These are phyloP conservation scores for Fusarium staphyleae DNA, from an alignment of 2,329 filamentous ascomycete genomes.

Conservation along the genomic window DNA sequence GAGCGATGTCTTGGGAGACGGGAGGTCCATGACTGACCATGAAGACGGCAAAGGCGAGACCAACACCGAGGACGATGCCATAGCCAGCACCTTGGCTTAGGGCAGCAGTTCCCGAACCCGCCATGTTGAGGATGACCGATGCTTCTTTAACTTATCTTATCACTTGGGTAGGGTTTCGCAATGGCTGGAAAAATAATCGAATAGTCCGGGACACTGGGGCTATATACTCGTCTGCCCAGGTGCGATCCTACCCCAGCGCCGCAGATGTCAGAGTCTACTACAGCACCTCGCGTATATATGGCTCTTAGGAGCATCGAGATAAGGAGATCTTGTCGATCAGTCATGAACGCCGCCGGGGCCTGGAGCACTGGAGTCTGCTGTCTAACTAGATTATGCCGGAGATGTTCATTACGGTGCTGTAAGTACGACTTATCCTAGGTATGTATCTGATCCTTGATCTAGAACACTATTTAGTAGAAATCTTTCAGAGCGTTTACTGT, in stretches of 20 bases:
- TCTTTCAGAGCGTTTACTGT: too few species aligned
- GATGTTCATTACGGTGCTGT: background rate
- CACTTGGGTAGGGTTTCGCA: too few species aligned
- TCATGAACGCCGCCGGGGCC: background rate
- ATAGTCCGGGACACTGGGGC: background rate
- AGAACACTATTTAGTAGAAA: too few species aligned
- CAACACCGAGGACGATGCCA: constrained; percentile 77
- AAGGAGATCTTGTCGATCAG: constrained; percentile 6
- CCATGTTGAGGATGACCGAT: constrained; percentile 1
- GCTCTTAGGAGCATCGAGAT: background rate
- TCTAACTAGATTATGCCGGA: background rate
- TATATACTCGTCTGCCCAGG: background rate
- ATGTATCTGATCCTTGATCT: too few species aligned
- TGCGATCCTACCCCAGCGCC: background rate
- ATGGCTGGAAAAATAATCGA: too few species aligned
- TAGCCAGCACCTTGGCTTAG: constrained; percentile 72
- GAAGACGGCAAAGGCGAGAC: constrained; percentile 74
- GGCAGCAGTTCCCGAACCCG: constrained; percentile 33
- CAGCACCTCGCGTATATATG: background rate
- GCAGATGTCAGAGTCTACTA: background rate
- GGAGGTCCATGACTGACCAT: constrained; percentile 55
- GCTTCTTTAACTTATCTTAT: too few species aligned
- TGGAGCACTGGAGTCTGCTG: background rate
- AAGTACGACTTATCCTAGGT: too few species aligned
- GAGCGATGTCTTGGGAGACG: background rate